phyloP scores from a whole-genome alignment of 2,329 filamentous ascomycete species.

The Pseudocercospora ulei region DNA sequence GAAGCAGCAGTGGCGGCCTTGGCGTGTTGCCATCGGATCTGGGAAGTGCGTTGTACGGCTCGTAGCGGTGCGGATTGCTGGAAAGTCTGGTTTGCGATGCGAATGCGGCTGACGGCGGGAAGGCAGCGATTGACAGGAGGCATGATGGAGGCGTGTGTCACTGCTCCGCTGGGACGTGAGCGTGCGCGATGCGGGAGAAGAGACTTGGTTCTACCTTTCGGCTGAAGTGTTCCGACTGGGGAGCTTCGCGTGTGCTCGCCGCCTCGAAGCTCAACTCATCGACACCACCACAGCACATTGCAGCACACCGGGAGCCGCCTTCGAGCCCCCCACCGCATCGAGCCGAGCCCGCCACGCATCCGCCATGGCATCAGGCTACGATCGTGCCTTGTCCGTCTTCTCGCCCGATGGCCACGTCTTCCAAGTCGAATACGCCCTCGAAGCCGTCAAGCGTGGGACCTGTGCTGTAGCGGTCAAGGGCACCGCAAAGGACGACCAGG shows the following conservation, averaged over 20 bases:
- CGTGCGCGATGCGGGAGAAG: no score
- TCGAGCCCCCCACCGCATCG: background rate
- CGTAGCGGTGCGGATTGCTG: constrained; percentile 27
- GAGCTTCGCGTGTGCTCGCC: constrained; percentile 10
- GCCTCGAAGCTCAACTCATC: constrained; percentile 16
- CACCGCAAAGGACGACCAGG: constrained; percentile 48
- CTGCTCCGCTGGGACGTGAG: no score
- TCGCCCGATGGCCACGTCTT: constrained; percentile 99
- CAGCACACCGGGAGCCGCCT: no score
- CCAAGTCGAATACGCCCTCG: constrained; percentile 97
- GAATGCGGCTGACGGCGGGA: constrained; percentile 30
- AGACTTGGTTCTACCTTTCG: constrained; percentile 11
- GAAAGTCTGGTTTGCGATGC: constrained; percentile 29
- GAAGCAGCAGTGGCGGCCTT: constrained; percentile 30
- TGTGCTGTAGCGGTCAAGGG: constrained; percentile 98
- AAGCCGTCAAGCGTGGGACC: constrained; percentile 98
- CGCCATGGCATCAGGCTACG: constrained; percentile 85
- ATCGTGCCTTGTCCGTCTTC: constrained; percentile 97
- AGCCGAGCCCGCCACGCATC: background rate
- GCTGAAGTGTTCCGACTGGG: background rate
- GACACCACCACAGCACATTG: constrained; percentile 8
- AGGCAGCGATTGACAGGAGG: constrained; percentile 23
- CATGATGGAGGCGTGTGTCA: no score
- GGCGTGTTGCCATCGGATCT: constrained; percentile 29
- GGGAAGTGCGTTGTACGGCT: constrained; percentile 19